Evolutionary conservation across 805 yeast species (phyloP).

Genomic region (Pichia nakasei): DNA sequence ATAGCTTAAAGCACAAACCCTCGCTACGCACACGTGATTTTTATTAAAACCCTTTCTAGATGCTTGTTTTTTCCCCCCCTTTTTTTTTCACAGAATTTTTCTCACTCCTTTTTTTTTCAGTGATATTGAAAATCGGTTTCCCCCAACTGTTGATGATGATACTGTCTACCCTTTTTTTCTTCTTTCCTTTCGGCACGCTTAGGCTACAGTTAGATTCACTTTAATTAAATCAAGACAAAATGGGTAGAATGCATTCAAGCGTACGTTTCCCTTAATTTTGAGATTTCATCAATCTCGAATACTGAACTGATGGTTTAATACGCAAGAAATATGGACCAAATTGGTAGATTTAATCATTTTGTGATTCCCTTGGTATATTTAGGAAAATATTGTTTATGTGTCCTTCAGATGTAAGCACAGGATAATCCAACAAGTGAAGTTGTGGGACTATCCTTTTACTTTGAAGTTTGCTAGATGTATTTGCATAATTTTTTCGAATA

Average conservation of each 20-base stretch:
- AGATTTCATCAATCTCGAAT: constrained; percentile 3
- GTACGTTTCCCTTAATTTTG: constrained; percentile 46
- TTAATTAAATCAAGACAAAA: constrained; percentile 37
- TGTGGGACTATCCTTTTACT: neutral
- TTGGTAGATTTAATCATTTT: constrained; percentile 19
- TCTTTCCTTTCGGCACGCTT: constrained; percentile 4
- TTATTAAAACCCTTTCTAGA: neutral
- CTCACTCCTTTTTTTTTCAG: too few relatives aligned
- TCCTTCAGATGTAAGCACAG: neutral
- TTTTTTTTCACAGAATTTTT: neutral
- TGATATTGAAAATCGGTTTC: too few relatives aligned
- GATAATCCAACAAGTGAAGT: neutral
- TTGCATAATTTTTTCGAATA: neutral
- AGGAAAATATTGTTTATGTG: neutral
- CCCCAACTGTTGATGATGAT: too few relatives aligned
- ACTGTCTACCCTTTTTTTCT: neutral
- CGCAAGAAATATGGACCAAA: constrained; percentile 26
- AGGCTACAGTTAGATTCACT: constrained; percentile 7
- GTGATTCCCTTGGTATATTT: neutral
- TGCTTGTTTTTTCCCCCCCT: too few relatives aligned
- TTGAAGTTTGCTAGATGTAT: neutral
- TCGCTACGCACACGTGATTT: constrained; percentile 3
- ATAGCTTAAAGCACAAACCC: constrained; percentile 5
- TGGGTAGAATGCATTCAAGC: constrained; percentile 99
- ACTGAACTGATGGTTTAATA: constrained; percentile 12